phyloP scores from a whole-genome alignment of 768 basidiomycete species.

The Cystoderma amianthinum region DNA sequence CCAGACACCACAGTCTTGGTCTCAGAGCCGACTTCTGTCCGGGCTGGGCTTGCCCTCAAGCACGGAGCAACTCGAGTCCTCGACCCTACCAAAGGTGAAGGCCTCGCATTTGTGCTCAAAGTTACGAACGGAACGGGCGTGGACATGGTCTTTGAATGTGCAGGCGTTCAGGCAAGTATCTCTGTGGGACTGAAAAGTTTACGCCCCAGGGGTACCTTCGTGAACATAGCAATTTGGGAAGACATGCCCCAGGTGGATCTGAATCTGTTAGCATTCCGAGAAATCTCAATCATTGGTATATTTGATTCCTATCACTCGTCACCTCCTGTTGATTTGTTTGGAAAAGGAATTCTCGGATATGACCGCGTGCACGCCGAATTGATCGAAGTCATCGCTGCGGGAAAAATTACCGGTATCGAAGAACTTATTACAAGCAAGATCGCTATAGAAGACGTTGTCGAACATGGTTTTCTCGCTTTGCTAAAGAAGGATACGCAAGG shows the following conservation, averaged over 20 bases:
- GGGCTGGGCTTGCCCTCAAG: constrained; percentile 26
- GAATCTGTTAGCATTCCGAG: constrained; percentile 26
- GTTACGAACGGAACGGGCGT: constrained; percentile 27
- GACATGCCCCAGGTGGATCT: constrained; percentile 23
- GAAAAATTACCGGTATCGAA: constrained; percentile 29
- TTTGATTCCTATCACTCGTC: not conserved
- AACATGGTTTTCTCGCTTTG: constrained; percentile 32
- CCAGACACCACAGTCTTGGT: constrained; percentile 20
- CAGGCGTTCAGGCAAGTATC: constrained; percentile 31
- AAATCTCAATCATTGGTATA: constrained; percentile 30
- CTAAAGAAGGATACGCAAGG: constrained; percentile 32
- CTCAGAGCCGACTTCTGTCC: constrained; percentile 31
- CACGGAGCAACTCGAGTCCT: constrained; percentile 30
- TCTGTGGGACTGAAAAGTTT: constrained; percentile 26
- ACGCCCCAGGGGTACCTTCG: constrained; percentile 27
- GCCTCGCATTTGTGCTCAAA: constrained; percentile 13
- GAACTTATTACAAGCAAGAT: constrained; percentile 36
- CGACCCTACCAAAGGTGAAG: constrained; percentile 19
- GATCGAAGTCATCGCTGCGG: constrained; percentile 28
- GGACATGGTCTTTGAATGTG: constrained; percentile 40
- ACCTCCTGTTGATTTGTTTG: no score
- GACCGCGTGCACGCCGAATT: constrained; percentile 30
- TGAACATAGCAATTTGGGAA: constrained; percentile 40
- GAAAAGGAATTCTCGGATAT: constrained; percentile 29
- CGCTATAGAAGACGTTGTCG: constrained; percentile 31